Conservation (phyloP, 768 basidiomycete species). For the Boletus reticulatus region DNA sequence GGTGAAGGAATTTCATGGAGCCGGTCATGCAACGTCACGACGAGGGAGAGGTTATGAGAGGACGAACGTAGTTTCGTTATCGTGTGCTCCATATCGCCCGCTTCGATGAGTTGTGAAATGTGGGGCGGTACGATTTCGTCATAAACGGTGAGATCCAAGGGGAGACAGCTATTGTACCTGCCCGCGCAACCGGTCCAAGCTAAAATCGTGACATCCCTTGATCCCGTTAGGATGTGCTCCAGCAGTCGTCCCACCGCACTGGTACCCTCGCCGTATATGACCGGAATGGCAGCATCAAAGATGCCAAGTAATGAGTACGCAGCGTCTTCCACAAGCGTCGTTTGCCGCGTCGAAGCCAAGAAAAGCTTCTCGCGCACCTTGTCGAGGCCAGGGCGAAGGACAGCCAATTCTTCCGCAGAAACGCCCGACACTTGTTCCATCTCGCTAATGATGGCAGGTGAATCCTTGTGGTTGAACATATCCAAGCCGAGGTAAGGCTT, state of each 20-base stretch:
- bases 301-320: conserved; percentile 16
- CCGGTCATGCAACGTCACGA: not conserved
- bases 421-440: not conserved
- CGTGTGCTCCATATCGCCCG: not conserved
- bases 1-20: not conserved
- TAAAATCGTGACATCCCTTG: conserved; percentile 6
- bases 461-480: conserved; percentile 7
- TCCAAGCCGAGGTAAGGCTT: conserved; percentile 5
- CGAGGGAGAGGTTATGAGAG: conserved; percentile 23
- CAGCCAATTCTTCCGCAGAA: not conserved
- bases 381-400: conserved; percentile 7
- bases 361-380: conserved; percentile 17
- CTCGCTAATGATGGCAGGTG: conserved; percentile 1
- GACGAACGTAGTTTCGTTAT: not conserved
- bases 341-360: conserved; percentile 8
- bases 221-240: conserved; percentile 13
- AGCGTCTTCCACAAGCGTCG: conserved; percentile 7
- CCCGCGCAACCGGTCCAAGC: conserved; percentile 15
- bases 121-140: not conserved
- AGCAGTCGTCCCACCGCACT: conserved; percentile 11
- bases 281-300: conserved; percentile 6
- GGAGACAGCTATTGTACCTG: conserved; percentile 9
- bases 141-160: not conserved
- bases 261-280: conserved; percentile 13
- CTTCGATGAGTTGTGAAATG: not conserved